Conservation (phyloP, 495 filamentous ascomycete genomes). For the Neurospora sp. region DNA sequence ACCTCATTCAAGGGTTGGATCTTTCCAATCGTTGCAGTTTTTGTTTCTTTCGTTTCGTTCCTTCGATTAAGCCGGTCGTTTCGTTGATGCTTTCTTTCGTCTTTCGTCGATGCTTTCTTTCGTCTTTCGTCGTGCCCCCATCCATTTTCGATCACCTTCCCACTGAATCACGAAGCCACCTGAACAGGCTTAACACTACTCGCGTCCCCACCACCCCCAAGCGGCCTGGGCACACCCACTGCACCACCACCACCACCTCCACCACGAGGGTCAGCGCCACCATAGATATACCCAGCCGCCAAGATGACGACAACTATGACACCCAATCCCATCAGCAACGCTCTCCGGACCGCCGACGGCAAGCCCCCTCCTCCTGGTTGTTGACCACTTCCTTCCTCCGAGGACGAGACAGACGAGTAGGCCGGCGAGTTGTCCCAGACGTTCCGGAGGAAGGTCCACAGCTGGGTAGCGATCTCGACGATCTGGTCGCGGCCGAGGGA, state of each 20-base stretch:
- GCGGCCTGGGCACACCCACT: background rate
- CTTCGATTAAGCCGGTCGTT: background rate
- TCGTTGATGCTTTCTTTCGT: background rate
- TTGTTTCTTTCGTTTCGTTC: background rate
- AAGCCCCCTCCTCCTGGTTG: constrained; percentile 14
- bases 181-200: background rate
- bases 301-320: constrained; percentile 50
- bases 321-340: constrained; percentile 47
- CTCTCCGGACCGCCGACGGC: constrained; percentile 56
- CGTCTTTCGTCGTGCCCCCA: background rate
- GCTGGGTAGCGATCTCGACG: constrained; percentile 45
- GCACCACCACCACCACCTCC: background rate
- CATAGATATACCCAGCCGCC: constrained; percentile 14
- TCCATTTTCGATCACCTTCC: background rate
- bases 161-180: background rate
- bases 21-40: background rate
- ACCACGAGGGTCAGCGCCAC: background rate
- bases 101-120: no score
- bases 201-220: background rate
- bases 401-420: background rate
- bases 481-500: constrained; percentile 58
- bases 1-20: background rate
- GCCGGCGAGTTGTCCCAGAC: constrained; percentile 9
- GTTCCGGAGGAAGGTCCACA: constrained; percentile 55
- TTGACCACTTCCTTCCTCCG: constrained; percentile 25